A percentile compares a stretch with the other conserved stretches of the same genome.
These are phyloP conservation scores for Ophiocordyceps camponoti-rufipedis DNA, from an alignment of 2,329 filamentous ascomycete genomes.

Conservation along the genomic window DNA sequence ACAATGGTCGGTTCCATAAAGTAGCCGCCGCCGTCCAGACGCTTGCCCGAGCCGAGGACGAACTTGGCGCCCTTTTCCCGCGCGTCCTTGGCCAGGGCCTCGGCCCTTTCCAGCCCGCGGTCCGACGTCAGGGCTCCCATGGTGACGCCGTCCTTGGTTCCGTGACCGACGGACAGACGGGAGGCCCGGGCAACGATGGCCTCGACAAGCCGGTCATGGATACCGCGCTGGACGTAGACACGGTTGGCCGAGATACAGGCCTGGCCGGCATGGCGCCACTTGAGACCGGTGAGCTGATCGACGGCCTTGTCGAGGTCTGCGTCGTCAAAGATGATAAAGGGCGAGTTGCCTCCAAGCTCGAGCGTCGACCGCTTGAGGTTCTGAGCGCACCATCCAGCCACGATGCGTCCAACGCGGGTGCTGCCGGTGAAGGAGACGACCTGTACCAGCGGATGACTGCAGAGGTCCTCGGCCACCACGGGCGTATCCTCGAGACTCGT, in stretches of 20 bases:
- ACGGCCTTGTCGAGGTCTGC: constrained; percentile 51
- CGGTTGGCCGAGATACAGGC: constrained; percentile 50
- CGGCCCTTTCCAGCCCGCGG: constrained; percentile 14
- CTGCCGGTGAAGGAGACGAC: constrained; percentile 68
- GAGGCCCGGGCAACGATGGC: constrained; percentile 32
- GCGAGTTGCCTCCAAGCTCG: constrained; percentile 54
- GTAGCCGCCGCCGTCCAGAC: constrained; percentile 32
- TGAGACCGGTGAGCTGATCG: constrained; percentile 39
- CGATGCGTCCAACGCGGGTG: constrained; percentile 48
- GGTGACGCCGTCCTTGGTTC: constrained; percentile 21
- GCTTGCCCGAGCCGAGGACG: constrained; percentile 34
- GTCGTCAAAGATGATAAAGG: constrained; percentile 47
- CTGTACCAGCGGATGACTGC: constrained; percentile 23
- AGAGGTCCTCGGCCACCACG: constrained; percentile 24
- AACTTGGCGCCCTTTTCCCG: constrained; percentile 38
- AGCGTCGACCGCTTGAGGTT: constrained; percentile 49
- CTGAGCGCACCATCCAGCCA: constrained; percentile 40
- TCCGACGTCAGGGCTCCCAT: constrained; percentile 17
- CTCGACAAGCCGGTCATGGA: constrained; percentile 42
- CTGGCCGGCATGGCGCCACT: constrained; percentile 57
- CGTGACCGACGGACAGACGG: constrained; percentile 42
- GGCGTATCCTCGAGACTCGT: constrained; percentile 26
- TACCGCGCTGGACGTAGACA: constrained; percentile 38
- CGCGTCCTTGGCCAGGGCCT: constrained; percentile 39
- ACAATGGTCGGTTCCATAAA: constrained; percentile 56